Base-by-base conservation (phyloP, 2,329 filamentous ascomycete species). In the Ophiocordyceps sinensis region DNA sequence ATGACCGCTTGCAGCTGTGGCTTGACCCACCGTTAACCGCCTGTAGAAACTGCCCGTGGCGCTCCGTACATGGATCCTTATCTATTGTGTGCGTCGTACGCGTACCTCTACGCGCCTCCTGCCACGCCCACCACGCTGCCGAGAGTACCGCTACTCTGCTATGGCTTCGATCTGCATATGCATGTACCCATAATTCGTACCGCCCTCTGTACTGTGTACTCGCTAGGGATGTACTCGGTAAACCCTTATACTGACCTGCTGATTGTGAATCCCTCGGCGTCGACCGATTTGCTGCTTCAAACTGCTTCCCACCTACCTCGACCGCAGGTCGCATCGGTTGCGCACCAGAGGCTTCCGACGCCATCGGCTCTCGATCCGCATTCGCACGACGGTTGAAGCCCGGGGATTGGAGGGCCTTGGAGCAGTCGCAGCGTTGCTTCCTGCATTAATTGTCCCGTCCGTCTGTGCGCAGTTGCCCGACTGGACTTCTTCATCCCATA, bases 11-110 rank as follows among this genome's bases (percentile, higher is more conserved):
- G 40, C 40, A 41, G 35, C 17, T 14, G 36, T 28, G 13, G 36
- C 26, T 40, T 35, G 38, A n/a, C 35, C 35, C 41, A 31, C 38
- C 38, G n/a, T 30, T 38, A 28, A 38, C 36, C 36, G 36, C 14
- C 35, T 35, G 32, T 15, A 8, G n/a, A 2, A 15, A 15, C 9
- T 15, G 17, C 32, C 32, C 17, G 32, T 35, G 36, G 36, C 19
- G 36, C 23, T 14, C 15, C 5, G 19, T 37, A 37, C 36, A 37
- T 10, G 36, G 2, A 17, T 6, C 14, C 32, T 35, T 35, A 35
- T 35, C 32, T 35, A 15, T 14, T 35, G n/a, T 17, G n/a, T 17
- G n/a, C 14, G 13, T n/a, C 32, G 9, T 10, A n/a, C 5, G 15
- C 9, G 32, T 35, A 35, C 14, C 15, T 5, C 5, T 13, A 31